These are phyloP conservation scores for Talaromyces sp. DNA, from an alignment of 2,329 filamentous ascomycete species.

Conservation along the genomic window DNA sequence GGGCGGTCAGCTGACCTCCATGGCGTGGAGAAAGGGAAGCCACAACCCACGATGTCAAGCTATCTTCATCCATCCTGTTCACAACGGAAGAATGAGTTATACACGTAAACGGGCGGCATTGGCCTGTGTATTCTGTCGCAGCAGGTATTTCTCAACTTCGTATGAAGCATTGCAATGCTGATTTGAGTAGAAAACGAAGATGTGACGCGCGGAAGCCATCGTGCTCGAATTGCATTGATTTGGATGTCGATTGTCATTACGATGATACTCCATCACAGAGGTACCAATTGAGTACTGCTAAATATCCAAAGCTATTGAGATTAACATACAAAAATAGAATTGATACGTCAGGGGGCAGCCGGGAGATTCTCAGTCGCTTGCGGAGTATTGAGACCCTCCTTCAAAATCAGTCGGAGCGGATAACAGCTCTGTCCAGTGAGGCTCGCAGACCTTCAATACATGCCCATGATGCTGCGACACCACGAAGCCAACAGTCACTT, in stretches of 20 bases:
- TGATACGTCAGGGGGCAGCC: conserved; percentile 4
- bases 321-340: conserved; percentile 10
- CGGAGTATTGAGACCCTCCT: conserved; percentile 15
- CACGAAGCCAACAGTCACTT: neutral
- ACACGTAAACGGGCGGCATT: neutral
- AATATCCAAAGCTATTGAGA: neutral
- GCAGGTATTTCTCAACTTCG: neutral
- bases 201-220: conserved; percentile 23
- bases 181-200: conserved; percentile 19
- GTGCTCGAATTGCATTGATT: conserved; percentile 20
- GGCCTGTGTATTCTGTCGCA: neutral
- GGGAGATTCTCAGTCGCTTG: conserved; percentile 11
- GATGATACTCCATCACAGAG: conserved; percentile 21
- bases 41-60: neutral
- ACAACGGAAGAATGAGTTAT: neutral
- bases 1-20: neutral
- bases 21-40: neutral
- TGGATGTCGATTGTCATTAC: conserved; percentile 22
- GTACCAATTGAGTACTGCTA: neutral
- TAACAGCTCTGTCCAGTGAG: neutral
- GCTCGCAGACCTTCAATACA: neutral
- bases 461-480: neutral
- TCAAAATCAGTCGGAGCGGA: conserved; percentile 14
- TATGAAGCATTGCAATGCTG: neutral
- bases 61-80: neutral